phyloP scores from a whole-genome alignment of 108 stramenopile species.

The Skeletonema tropicum region DNA sequence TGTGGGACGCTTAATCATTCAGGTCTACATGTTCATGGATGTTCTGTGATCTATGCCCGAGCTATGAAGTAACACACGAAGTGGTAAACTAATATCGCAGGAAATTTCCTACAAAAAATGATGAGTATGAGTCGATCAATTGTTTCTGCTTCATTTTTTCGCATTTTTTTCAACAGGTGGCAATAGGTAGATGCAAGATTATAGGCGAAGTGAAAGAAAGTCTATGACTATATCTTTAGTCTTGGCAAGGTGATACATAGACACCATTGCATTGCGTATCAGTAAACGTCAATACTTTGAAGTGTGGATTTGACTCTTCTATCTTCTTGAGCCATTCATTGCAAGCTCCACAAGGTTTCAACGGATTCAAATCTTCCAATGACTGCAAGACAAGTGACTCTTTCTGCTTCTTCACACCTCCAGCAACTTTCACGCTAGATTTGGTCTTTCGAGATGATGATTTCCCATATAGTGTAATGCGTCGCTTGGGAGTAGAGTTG shows the following conservation, averaged over 20 bases:
- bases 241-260: constrained; percentile 79
- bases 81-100: not conserved
- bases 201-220: not conserved
- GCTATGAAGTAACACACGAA: too few relatives aligned
- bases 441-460: constrained; percentile 24
- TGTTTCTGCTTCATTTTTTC: not conserved
- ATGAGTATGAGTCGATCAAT: not conserved
- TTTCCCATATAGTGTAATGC: constrained; percentile 51
- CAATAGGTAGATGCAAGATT: not conserved
- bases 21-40: not conserved
- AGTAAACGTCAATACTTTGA: constrained; percentile 94
- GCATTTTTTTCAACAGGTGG: not conserved
- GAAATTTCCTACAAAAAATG: not conserved
- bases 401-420: constrained; percentile 34
- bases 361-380: constrained; percentile 84
- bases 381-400: constrained; percentile 34
- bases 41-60: not conserved
- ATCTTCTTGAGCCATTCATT: constrained; percentile 99
- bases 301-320: constrained; percentile 95
- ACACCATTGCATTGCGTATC: constrained; percentile 89
- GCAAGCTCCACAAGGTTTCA: constrained; percentile 96
- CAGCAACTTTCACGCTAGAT: constrained; percentile 26
- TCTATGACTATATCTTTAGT: constrained; percentile 34
- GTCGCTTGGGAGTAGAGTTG: constrained; percentile 52
- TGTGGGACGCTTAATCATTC: not conserved